A percentile compares a stretch with the other conserved stretches of the same genome.
Evolutionary conservation across 257 asterid genomes (phyloP).

Genomic region (Salvia hispanica): DNA sequence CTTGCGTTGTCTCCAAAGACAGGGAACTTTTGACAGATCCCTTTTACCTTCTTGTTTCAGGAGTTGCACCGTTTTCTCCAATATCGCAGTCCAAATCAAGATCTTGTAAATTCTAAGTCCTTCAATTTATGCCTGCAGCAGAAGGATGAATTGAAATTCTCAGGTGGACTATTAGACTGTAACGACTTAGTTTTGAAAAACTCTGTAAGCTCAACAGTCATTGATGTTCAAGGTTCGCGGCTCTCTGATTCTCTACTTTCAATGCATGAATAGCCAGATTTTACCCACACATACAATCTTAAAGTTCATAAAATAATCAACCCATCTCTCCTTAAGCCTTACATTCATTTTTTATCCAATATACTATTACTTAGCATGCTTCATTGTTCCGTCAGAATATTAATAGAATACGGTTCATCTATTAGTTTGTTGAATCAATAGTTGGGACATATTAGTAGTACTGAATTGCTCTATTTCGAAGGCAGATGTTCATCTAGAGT

Average conservation of each 20-base stretch:
- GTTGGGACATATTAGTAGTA: background rate
- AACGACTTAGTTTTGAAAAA: conserved; percentile 35
- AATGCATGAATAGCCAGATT: background rate
- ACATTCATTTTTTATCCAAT: background rate
- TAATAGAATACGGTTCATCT: background rate
- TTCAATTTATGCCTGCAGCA: conserved; percentile 40
- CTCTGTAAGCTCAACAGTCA: conserved; percentile 38
- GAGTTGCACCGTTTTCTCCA: conserved; percentile 45
- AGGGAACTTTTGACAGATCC: background rate
- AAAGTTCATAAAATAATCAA: background rate
- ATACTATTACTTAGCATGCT: background rate
- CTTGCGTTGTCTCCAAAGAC: background rate
- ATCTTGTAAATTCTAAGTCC: conserved; percentile 37
- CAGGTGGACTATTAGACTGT: conserved; percentile 37
- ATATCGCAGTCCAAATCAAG: conserved; percentile 48
- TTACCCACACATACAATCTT: background rate
- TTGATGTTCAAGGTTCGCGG: conserved; percentile 62
- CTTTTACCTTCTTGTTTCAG: conserved; percentile 39
- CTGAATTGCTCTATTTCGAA: conserved; percentile 26
- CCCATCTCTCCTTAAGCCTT: background rate
- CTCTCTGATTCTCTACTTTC: conserved; percentile 2
- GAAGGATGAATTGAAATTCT: conserved; percentile 50
- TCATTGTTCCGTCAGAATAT: background rate
- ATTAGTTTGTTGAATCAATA: background rate
- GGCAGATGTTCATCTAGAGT: conserved; percentile 50